These are phyloP conservation scores for Lizanozyma gosingica DNA, from an alignment of 1,139 yeast species.

Conservation along the genomic window DNA sequence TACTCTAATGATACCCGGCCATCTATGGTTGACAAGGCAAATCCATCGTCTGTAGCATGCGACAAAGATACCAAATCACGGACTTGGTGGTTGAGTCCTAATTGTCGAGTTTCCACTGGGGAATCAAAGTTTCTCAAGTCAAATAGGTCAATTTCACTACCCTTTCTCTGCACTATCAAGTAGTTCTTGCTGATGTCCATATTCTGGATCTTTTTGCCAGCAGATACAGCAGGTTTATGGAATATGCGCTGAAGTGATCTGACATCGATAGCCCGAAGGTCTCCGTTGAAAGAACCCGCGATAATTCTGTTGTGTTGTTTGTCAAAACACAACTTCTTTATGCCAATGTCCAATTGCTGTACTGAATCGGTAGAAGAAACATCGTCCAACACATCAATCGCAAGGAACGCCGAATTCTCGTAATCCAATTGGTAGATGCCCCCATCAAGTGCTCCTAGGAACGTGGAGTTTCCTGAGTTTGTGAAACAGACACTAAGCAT, in stretches of 20 bases:
- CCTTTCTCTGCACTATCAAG: slow-evolving; percentile 50
- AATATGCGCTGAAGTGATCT: slow-evolving; percentile 8
- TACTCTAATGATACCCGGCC: slow-evolving; percentile 82
- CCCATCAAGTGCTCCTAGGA: slow-evolving; percentile 7
- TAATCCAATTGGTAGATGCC: slow-evolving; percentile 9
- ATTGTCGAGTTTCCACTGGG: slow-evolving; percentile 50
- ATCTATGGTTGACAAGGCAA: slow-evolving; percentile 74
- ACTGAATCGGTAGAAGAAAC: not conserved
- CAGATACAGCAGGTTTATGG: slow-evolving; percentile 7
- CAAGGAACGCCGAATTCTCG: slow-evolving; percentile 24
- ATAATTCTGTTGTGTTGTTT: slow-evolving; percentile 23
- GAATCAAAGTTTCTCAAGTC: slow-evolving; percentile 39
- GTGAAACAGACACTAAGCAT: slow-evolving; percentile 10
- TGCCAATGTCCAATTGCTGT: not conserved
- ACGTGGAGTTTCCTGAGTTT: not conserved
- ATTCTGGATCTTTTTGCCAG: slow-evolving; percentile 22
- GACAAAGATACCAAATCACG: slow-evolving; percentile 54
- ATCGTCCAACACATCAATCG: slow-evolving; percentile 19
- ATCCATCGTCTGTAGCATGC: slow-evolving; percentile 42
- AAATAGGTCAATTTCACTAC: slow-evolving; percentile 47
- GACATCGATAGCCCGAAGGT: slow-evolving; percentile 29
- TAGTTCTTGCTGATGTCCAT: slow-evolving; percentile 42
- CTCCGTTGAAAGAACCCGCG: slow-evolving; percentile 50
- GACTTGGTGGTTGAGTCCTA: slow-evolving; percentile 69
- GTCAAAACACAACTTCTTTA: slow-evolving; percentile 21